Evolutionary conservation across 495 filamentous ascomycete species (phyloP).

Genomic region (Bacidia gigantensis): DNA sequence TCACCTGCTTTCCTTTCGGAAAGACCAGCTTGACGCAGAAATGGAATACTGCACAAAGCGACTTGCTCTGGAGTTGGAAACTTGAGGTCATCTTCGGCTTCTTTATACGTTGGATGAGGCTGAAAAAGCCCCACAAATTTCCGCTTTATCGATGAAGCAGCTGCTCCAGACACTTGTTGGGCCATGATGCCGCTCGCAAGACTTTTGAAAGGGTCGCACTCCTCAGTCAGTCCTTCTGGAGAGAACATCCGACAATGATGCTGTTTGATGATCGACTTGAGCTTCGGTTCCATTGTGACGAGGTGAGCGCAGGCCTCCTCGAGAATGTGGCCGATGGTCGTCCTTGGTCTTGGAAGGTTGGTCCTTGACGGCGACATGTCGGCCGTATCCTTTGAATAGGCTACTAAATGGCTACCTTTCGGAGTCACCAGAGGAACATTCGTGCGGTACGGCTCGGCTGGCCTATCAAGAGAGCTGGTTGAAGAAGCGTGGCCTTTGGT

Average conservation of each 20-base stretch:
- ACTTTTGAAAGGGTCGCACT: conserved; percentile 75
- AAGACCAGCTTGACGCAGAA: conserved; percentile 69
- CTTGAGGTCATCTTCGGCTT: conserved; percentile 6
- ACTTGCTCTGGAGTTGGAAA: conserved; percentile 76
- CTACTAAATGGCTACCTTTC: conserved; percentile 53
- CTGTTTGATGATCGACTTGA: conserved; percentile 57
- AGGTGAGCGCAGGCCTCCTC: conserved; percentile 68
- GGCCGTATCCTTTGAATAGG: conserved; percentile 34
- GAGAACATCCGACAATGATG: conserved; percentile 71
- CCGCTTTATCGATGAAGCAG: conserved; percentile 72
- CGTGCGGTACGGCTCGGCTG: conserved; percentile 48
- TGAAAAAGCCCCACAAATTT: conserved; percentile 75
- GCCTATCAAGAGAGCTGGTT: conserved; percentile 26
- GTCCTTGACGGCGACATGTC: conserved; percentile 47
- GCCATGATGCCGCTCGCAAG: conserved; percentile 79
- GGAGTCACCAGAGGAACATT: conserved; percentile 74
- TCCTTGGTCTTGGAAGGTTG: conserved; percentile 33
- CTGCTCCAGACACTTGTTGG: conserved; percentile 89
- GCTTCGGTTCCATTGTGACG: conserved; percentile 56
- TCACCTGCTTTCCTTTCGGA: conserved; percentile 66
- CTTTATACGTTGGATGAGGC: conserved; percentile 11
- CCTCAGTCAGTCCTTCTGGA: conserved; percentile 65
- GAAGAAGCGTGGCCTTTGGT: neutral
- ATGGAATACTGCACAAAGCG: conserved; percentile 39
- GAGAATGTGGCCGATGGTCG: conserved; percentile 60